Evolutionary conservation across 1,284 basidiomycete species (phyloP).

Genomic region (Cutaneotrichosporon cyanovorans): DNA sequence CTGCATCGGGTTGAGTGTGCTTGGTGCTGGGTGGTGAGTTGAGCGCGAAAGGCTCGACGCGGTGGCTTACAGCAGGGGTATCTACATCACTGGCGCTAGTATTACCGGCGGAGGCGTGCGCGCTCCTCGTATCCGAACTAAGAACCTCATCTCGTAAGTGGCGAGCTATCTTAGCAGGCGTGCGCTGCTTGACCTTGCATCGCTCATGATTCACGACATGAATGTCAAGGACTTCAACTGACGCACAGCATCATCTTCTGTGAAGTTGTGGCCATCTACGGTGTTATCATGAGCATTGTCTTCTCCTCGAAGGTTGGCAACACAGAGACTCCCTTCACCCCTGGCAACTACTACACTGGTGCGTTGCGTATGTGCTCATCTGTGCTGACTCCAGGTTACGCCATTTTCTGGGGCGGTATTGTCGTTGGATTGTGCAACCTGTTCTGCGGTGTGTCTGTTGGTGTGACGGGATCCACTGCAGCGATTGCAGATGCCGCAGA

Average conservation of each 20-base stretch:
- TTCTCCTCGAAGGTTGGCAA: conserved; percentile 74
- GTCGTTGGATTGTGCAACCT: conserved; percentile 82
- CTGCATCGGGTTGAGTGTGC: conserved; percentile 86
- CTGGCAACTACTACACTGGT: conserved; percentile 85
- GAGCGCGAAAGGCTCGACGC: not conserved
- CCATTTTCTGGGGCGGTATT: conserved; percentile 90
- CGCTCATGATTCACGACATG: no score
- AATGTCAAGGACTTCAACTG: no score
- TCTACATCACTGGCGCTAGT: conserved; percentile 90
- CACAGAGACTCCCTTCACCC: conserved; percentile 64
- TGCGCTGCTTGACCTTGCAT: no score
- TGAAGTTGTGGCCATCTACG: conserved; percentile 96
- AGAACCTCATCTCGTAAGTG: conserved; percentile 89
- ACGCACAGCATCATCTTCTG: conserved; percentile 87
- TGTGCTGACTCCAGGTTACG: conserved; percentile 57
- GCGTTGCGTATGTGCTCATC: conserved; percentile 14
- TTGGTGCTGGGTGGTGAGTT: conserved; percentile 89
- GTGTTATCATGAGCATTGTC: conserved; percentile 78
- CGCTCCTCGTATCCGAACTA: conserved; percentile 88
- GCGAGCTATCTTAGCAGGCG: not conserved
- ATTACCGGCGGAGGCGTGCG: conserved; percentile 94
- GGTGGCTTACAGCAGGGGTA: conserved; percentile 63
- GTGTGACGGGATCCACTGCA: conserved; percentile 83
- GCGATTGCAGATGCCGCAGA: conserved; percentile 88
- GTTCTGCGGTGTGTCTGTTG: conserved; percentile 85